phyloP scores from a whole-genome alignment of 306 rosid genomes.

The Alnus rubra region DNA sequence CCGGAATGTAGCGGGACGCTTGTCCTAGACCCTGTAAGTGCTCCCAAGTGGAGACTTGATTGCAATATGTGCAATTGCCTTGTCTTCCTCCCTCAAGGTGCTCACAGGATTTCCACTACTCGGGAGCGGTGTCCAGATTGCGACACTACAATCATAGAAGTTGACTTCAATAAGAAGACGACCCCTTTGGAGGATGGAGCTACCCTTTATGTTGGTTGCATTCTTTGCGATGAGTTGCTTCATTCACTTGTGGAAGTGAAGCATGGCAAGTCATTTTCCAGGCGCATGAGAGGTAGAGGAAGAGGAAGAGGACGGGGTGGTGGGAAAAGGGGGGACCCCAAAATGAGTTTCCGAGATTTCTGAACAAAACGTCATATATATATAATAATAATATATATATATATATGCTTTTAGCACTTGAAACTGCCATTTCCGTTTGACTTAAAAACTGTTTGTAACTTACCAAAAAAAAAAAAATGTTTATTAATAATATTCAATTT shows the following conservation, averaged over 20 bases:
- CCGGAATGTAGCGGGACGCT: constrained; percentile 96
- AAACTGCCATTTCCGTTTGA: not conserved
- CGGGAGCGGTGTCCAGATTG: constrained; percentile 72
- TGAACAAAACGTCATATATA: constrained; percentile 10
- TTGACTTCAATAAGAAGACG: constrained; percentile 92
- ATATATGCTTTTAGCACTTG: not conserved
- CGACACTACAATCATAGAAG: constrained; percentile 77
- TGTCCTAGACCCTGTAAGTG: constrained; percentile 82
- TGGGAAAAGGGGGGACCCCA: constrained; percentile 68
- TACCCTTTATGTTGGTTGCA: constrained; percentile 77
- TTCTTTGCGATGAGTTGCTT: constrained; percentile 87
- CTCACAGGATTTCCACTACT: constrained; percentile 84
- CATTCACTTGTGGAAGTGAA: constrained; percentile 94
- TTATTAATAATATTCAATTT: no score
- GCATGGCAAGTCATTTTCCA: constrained; percentile 69
- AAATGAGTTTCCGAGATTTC: constrained; percentile 96
- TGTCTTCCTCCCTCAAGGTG: constrained; percentile 87
- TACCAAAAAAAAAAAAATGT: no score
- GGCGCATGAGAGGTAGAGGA: constrained; percentile 63
- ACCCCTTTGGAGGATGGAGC: constrained; percentile 88
- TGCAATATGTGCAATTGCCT: constrained; percentile 93
- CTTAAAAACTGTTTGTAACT: not conserved
- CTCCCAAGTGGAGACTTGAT: constrained; percentile 85
- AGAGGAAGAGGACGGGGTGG: constrained; percentile 58
- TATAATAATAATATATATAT: no score